These are phyloP conservation scores for Colletotrichum siamense DNA, from an alignment of 2,329 filamentous ascomycete genomes.

Conservation along the genomic window DNA sequence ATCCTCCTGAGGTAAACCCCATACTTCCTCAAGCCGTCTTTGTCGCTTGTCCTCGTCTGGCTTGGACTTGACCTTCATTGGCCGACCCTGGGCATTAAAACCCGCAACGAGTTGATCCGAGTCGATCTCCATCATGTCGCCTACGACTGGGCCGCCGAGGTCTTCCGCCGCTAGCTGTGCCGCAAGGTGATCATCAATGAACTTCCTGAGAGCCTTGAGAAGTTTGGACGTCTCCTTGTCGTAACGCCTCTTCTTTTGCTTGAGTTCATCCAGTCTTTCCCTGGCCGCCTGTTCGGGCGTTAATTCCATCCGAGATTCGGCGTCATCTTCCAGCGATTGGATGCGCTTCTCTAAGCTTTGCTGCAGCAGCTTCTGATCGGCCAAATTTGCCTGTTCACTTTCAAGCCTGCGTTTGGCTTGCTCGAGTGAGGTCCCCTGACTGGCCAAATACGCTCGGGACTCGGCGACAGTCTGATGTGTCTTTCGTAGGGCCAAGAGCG, in stretches of 20 bases:
- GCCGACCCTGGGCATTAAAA: constrained; percentile 65
- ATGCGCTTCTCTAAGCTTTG: constrained; percentile 63
- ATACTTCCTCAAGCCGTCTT: constrained; percentile 68
- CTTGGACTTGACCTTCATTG: constrained; percentile 51
- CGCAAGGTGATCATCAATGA: constrained; percentile 74
- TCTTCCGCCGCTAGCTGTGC: constrained; percentile 83
- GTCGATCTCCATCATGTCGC: constrained; percentile 72
- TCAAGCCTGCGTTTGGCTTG: constrained; percentile 53
- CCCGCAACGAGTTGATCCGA: constrained; percentile 63
- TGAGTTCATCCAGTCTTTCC: constrained; percentile 67
- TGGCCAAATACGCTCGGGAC: constrained; percentile 63
- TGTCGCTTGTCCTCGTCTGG: constrained; percentile 58
- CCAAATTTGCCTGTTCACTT: constrained; percentile 53
- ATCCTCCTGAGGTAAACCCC: constrained; percentile 43
- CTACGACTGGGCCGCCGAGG: constrained; percentile 81
- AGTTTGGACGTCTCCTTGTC: constrained; percentile 66
- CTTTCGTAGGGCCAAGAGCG: constrained; percentile 73
- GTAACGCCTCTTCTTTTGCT: constrained; percentile 63
- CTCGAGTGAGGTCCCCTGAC: constrained; percentile 47
- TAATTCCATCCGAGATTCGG: constrained; percentile 62
- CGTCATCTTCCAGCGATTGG: constrained; percentile 59
- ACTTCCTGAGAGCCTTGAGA: constrained; percentile 68
- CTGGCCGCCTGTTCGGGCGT: constrained; percentile 65
- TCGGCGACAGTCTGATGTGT: constrained; percentile 69
- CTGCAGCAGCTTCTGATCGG: constrained; percentile 62